Conservation (phyloP, 805 yeast genomes). For the Wickerhamomyces bovis region DNA sequence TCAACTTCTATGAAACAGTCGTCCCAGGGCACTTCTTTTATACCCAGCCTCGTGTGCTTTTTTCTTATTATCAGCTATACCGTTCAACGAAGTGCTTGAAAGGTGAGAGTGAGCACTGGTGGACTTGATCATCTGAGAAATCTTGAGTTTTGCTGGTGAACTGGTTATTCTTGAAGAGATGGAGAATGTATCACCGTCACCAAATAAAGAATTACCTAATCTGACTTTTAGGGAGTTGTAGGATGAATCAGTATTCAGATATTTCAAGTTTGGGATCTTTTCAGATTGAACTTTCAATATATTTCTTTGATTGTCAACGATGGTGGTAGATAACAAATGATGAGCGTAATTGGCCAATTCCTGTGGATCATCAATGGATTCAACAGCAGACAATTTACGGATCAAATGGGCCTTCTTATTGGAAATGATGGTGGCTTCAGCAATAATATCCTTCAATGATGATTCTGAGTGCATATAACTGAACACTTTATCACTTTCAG, state of each 20-base stretch:
- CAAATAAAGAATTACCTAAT: constrained; percentile 2
- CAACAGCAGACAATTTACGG: constrained; percentile 18
- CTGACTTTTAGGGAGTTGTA: constrained; percentile 8
- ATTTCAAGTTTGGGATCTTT: constrained; percentile 8
- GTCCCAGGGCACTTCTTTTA: constrained; percentile 2
- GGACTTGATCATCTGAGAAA: constrained; percentile 22
- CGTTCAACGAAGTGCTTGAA: constrained; percentile 14
- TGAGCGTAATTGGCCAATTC: constrained; percentile 6
- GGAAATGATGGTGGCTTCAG: constrained; percentile 17
- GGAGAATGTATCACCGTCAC: constrained; percentile 2
- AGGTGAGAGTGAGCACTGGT: constrained; percentile 18
- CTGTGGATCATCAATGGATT: constrained; percentile 11
- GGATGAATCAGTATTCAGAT: constrained; percentile 11
- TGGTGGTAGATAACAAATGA: constrained; percentile 6
- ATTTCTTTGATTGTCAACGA: constrained; percentile 13
- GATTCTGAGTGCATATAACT: constrained; percentile 17
- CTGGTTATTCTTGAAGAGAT: constrained; percentile 1
- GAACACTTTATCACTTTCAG: constrained; percentile 18
- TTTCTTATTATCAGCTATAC: neutral
- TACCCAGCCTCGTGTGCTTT: constrained; percentile 1
- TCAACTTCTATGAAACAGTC: constrained; percentile 7
- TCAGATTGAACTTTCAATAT: constrained; percentile 6
- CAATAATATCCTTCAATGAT: constrained; percentile 19
- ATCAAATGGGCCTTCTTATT: constrained; percentile 19
- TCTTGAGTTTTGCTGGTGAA: constrained; percentile 17